phyloP scores from a whole-genome alignment of 2,329 filamentous ascomycete species.

The Talaromyces sp. region DNA sequence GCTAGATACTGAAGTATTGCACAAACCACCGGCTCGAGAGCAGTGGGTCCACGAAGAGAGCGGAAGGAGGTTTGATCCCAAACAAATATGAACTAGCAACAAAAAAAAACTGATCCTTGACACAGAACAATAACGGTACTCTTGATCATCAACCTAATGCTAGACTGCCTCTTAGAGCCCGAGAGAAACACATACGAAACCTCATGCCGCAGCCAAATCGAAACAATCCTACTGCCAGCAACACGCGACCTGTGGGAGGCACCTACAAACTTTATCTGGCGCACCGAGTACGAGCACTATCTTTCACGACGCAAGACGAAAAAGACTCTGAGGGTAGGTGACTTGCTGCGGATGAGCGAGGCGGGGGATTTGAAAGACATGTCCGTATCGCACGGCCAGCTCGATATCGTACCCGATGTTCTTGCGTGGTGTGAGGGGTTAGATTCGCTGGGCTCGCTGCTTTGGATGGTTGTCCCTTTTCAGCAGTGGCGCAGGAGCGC shows the following conservation, averaged over 20 bases:
- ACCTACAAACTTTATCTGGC: slow-evolving; percentile 5
- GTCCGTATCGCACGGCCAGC: neutral
- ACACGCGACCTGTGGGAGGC: slow-evolving; percentile 9
- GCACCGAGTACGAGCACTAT: slow-evolving; percentile 7
- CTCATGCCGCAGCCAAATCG: neutral
- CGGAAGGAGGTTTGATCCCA: slow-evolving; percentile 1
- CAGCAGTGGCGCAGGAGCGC: slow-evolving; percentile 1
- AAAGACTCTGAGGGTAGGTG: slow-evolving; percentile 2
- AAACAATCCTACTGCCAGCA: slow-evolving; percentile 6
- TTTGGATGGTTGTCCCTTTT: slow-evolving; percentile 9
- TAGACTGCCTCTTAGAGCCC: slow-evolving; percentile 6
- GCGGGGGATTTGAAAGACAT: neutral
- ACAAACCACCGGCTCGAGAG: neutral
- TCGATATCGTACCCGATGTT: slow-evolving; percentile 2
- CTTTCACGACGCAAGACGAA: neutral
- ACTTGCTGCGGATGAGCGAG: slow-evolving; percentile 3
- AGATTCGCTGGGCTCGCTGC: slow-evolving; percentile 8
- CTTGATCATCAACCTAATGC: slow-evolving; percentile 5
- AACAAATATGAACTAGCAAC: neutral
- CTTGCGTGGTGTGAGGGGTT: slow-evolving; percentile 8
- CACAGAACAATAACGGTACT: slow-evolving; percentile 7
- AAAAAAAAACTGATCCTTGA: neutral
- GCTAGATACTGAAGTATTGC: neutral
- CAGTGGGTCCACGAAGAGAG: slow-evolving; percentile 10
- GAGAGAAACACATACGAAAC: neutral